Base-by-base conservation (phyloP, 306 rosid genomes). In the Benincasa hispida region DNA sequence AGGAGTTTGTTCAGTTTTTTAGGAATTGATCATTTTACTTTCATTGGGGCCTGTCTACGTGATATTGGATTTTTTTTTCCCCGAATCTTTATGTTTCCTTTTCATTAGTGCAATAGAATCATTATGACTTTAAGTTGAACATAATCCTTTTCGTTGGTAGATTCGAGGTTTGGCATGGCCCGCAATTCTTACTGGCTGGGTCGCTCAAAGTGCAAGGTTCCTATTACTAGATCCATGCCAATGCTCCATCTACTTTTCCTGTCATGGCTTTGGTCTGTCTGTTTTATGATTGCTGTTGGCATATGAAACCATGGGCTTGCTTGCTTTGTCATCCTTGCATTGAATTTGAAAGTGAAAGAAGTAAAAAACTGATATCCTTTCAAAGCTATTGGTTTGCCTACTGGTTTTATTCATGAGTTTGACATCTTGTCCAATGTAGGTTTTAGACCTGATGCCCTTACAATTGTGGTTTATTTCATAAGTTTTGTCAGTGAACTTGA, bases 131-230 rank as follows among this genome's bases (percentile, higher is more conserved):
- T 50, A 27, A 74, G 66, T 47, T 79, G 50, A 79, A 79, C 63
- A 27, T 17, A 53, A 22, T 57, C 28, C 54, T 81, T 86, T 88
- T 11, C 72, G 1, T 62, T 80, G 85, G 69, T 82, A 89, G 93
- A 85, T 91, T 84, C 87, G 96, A 68, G 90, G 93, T 75, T 88
- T 91, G 83, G 93, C 96, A 58, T 91, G 96, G 96, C 93, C 96
- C 21, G 92, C 88, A 60, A 67, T 88, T 83, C 96, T 91, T 82
- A 75, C 84, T 76, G 96, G 93, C 76, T 83, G 80, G 83, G 86
- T 91, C 84, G 83, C 93, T 77, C 96, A 91, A 47, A 88, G 96
- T 87, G 96, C 96, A 81, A 91, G 96, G 96, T 90, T 75, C 72
- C 19, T 54, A 39, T 60, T 17, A 30, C 59, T 76, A 74, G 24